Evolutionary conservation across 495 filamentous ascomycete species (phyloP).

Genomic region (Gamarada debralockiae): DNA sequence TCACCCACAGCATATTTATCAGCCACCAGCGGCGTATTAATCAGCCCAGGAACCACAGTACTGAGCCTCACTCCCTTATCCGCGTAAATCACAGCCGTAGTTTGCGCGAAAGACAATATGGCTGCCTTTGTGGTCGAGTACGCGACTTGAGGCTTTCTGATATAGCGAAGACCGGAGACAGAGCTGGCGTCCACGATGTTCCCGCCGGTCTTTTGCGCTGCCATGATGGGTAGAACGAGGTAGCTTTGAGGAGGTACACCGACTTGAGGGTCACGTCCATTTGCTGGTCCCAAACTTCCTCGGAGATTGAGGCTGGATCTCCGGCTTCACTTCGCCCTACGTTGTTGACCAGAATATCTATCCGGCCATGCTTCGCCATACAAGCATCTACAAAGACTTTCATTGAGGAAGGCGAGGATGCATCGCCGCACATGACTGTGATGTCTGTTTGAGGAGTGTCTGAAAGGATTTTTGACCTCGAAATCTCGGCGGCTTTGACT

Average conservation of each 20-base stretch:
- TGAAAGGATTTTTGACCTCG: slow-evolving; percentile 28
- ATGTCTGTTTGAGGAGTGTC: slow-evolving; percentile 27
- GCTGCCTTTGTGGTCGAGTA: slow-evolving; percentile 49
- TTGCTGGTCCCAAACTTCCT: slow-evolving; percentile 46
- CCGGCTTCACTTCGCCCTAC: slow-evolving; percentile 47
- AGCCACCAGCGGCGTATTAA: slow-evolving; percentile 39
- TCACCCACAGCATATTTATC: slow-evolving; percentile 38
- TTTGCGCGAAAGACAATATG: slow-evolving; percentile 46
- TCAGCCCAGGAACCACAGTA: slow-evolving; percentile 48
- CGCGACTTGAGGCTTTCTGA: slow-evolving; percentile 48
- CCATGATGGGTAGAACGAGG: slow-evolving; percentile 47
- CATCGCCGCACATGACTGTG: slow-evolving; percentile 38
- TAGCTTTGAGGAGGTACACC: slow-evolving; percentile 35
- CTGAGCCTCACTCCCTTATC: slow-evolving; percentile 43
- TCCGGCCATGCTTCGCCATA: slow-evolving; percentile 39
- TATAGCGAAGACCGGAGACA: slow-evolving; percentile 47
- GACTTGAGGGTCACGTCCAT: slow-evolving; percentile 49
- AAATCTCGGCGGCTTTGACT: slow-evolving; percentile 31
- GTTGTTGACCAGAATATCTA: slow-evolving; percentile 55
- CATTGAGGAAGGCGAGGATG: slow-evolving; percentile 46
- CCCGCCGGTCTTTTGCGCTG: slow-evolving; percentile 29
- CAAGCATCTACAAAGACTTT: slow-evolving; percentile 41
- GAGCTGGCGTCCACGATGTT: slow-evolving; percentile 40
- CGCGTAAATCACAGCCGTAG: slow-evolving; percentile 47
- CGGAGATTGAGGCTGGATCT: slow-evolving; percentile 41